Percentiles rank a stretch among this genome's conserved stretches.
Conservation (phyloP, 2,329 filamentous ascomycete genomes). For the Rhytidhysteron rufulum region DNA sequence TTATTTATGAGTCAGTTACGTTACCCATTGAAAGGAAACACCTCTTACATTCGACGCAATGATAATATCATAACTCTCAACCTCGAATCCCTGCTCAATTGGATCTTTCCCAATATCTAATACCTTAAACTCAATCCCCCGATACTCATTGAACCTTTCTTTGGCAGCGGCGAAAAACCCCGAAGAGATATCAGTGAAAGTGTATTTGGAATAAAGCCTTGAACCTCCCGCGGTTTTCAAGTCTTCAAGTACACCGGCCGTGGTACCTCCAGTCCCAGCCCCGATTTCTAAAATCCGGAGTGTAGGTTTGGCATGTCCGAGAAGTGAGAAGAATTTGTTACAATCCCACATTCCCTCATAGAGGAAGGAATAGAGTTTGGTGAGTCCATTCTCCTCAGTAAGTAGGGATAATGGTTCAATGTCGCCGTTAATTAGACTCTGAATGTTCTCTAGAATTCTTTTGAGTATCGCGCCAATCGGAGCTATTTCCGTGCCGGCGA, state of each 20-base stretch:
- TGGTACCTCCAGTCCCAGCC: slow-evolving; percentile 6
- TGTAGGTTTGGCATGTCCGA: slow-evolving; percentile 1
- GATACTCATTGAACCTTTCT: slow-evolving; percentile 4
- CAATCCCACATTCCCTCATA: slow-evolving; percentile 1
- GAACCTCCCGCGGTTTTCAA: neutral
- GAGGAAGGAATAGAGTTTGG: slow-evolving; percentile 1
- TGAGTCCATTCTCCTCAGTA: slow-evolving; percentile 3
- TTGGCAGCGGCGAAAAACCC: slow-evolving; percentile 3
- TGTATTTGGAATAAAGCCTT: slow-evolving; percentile 3
- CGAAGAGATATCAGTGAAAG: slow-evolving; percentile 9
- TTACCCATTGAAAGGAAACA: neutral
- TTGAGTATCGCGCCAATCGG: neutral
- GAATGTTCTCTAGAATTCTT: neutral
- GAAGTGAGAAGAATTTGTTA: neutral
- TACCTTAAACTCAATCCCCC: slow-evolving; percentile 5
- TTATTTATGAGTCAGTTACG: too few relatives aligned
- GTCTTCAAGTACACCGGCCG: slow-evolving; percentile 2
- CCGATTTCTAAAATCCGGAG: slow-evolving; percentile 11
- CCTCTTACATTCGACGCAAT: slow-evolving; percentile 13
- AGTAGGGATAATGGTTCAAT: slow-evolving; percentile 3
- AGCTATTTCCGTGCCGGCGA: neutral
- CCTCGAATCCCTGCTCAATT: slow-evolving; percentile 8
- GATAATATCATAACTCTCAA: slow-evolving; percentile 12
- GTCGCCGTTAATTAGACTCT: neutral
- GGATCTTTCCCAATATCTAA: slow-evolving; percentile 9